A percentile compares a stretch with the other conserved stretches of the same genome.
Evolutionary conservation across 148 eudicot species (phyloP).

Genomic region (Fagopyrum homotropicum): DNA sequence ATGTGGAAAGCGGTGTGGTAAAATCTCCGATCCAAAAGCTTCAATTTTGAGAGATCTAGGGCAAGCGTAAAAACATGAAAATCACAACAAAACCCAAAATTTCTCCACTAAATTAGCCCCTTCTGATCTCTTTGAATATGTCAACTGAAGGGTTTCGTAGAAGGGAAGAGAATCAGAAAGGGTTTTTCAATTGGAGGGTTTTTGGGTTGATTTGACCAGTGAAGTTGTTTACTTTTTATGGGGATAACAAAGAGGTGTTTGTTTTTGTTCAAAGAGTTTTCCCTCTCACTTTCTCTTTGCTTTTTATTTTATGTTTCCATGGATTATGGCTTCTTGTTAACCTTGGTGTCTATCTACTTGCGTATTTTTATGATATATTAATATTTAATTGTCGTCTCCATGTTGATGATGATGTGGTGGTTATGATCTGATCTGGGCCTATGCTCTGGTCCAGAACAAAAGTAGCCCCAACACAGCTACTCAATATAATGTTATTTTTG

Average conservation of each 20-base stretch:
- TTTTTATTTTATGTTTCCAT: not conserved
- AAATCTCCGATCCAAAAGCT: not conserved
- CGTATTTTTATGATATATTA: too few relatives aligned
- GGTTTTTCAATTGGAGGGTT: not conserved
- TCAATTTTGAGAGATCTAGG: not conserved
- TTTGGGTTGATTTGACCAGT: not conserved
- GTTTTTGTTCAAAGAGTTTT: not conserved
- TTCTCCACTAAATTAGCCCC: not conserved
- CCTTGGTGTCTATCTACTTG: too few relatives aligned
- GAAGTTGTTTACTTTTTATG: not conserved
- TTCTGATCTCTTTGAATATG: not conserved
- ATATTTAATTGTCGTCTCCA: too few relatives aligned
- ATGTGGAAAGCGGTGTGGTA: not conserved
- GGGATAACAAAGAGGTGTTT: not conserved
- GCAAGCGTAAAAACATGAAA: not conserved
- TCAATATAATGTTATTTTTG: too few relatives aligned
- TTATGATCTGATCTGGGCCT: too few relatives aligned
- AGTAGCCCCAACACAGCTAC: too few relatives aligned
- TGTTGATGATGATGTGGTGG: too few relatives aligned
- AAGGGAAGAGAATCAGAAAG: not conserved
- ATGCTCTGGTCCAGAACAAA: too few relatives aligned
- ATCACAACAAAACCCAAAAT: not conserved
- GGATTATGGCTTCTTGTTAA: not conserved
- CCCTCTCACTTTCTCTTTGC: not conserved
- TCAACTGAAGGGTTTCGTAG: not conserved